phyloP scores from a whole-genome alignment of 2,329 filamentous ascomycete genomes.

The Neopestalotiopsis sp. region DNA sequence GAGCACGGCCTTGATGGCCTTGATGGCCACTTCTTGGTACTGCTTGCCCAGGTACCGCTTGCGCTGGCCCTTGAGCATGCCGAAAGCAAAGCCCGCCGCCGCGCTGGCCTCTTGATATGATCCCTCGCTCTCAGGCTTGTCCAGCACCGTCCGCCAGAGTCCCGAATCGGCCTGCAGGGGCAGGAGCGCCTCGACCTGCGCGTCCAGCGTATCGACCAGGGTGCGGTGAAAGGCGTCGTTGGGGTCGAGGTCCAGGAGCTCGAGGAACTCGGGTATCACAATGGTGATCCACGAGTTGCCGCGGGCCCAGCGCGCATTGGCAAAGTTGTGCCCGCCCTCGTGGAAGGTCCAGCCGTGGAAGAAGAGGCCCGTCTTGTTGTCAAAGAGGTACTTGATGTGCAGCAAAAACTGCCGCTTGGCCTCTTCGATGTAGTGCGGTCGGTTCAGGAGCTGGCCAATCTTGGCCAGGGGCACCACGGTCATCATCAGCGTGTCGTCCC shows the following conservation, averaged over 20 bases:
- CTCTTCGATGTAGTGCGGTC: constrained; percentile 77
- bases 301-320: constrained; percentile 60
- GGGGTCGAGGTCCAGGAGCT: constrained; percentile 66
- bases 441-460: constrained; percentile 72
- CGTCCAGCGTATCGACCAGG: constrained; percentile 67
- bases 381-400: constrained; percentile 80
- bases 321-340: constrained; percentile 67
- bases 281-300: constrained; percentile 81
- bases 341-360: constrained; percentile 85
- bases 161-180: constrained; percentile 65
- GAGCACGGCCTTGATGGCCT: constrained; percentile 70
- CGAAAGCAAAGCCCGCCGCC: constrained; percentile 81
- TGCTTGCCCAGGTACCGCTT: constrained; percentile 71
- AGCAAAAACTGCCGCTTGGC: constrained; percentile 79
- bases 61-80: constrained; percentile 74
- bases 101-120: constrained; percentile 80
- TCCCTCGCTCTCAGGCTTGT: constrained; percentile 67
- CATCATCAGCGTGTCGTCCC: constrained; percentile 91
- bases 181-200: constrained; percentile 70
- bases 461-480: constrained; percentile 81
- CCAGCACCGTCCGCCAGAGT: constrained; percentile 77
- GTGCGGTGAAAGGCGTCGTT: constrained; percentile 68
- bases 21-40: constrained; percentile 65
- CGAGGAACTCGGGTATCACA: constrained; percentile 81
- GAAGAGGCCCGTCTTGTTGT: constrained; percentile 73